These are phyloP conservation scores for Trametopsis cervina DNA, from an alignment of 768 basidiomycete species.

Conservation along the genomic window DNA sequence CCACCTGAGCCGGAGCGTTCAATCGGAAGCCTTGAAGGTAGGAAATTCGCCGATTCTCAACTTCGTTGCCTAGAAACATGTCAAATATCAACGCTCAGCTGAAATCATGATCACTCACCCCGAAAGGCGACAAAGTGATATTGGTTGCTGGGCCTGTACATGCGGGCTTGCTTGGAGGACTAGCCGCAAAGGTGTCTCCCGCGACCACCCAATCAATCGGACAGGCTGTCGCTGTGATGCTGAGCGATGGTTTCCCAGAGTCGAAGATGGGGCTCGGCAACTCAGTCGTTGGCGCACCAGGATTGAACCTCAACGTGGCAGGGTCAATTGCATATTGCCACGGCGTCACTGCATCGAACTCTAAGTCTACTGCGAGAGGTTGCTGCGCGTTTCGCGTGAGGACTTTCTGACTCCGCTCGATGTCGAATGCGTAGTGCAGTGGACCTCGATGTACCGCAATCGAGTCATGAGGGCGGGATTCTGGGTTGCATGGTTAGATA, in stretches of 20 bases:
- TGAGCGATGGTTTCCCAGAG: constrained; percentile 39
- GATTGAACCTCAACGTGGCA: constrained; percentile 23
- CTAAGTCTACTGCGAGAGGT: constrained; percentile 39
- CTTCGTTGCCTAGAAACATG: constrained; percentile 23
- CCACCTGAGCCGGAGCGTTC: too few species aligned
- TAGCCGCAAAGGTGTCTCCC: constrained; percentile 42
- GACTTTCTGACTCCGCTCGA: constrained; percentile 28
- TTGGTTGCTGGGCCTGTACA: constrained; percentile 37
- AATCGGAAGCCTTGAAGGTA: too few species aligned
- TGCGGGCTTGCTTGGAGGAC: constrained; percentile 36
- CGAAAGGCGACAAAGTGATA: constrained; percentile 40
- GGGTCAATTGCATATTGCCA: constrained; percentile 56
- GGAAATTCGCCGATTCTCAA: constrained; percentile 29
- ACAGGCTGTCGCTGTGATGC: constrained; percentile 44
- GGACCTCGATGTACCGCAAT: constrained; percentile 49
- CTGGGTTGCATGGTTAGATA: constrained; percentile 20
- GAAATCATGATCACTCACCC: constrained; percentile 30
- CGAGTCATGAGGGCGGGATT: constrained; percentile 43
- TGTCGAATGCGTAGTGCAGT: constrained; percentile 50
- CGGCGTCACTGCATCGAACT: constrained; percentile 39
- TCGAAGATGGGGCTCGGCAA: constrained; percentile 33
- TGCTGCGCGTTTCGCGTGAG: constrained; percentile 36
- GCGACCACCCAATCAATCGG: constrained; percentile 39
- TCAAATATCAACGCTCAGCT: not conserved
- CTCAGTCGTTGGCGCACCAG: constrained; percentile 17